Percentiles rank a stretch among this genome's conserved stretches.
Conservation (phyloP, 495 filamentous ascomycete species). For the Penicillium arizonense region DNA sequence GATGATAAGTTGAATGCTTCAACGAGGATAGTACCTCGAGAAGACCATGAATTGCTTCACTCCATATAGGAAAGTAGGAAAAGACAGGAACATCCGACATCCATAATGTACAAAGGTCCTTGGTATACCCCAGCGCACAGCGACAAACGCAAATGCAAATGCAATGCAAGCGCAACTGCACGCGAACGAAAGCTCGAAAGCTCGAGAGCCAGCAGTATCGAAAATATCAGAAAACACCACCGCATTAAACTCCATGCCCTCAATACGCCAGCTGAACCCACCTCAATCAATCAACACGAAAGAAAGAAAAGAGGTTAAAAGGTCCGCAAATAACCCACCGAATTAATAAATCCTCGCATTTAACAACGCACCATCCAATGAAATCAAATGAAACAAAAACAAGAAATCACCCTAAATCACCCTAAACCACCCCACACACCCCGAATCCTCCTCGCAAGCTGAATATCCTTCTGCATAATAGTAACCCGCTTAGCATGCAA, state of each 20-base stretch:
- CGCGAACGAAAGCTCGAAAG: neutral
- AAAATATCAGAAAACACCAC: conserved; percentile 8
- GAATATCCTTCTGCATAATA: conserved; percentile 97
- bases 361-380: neutral
- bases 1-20: no score
- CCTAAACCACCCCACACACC: conserved; percentile 65
- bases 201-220: neutral
- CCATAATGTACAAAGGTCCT: conserved; percentile 24
- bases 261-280: conserved; percentile 7
- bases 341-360: conserved; percentile 6
- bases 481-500: conserved; percentile 96
- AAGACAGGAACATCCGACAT: conserved; percentile 11
- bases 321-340: neutral
- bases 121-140: conserved; percentile 14
- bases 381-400: neutral
- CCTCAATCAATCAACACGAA: neutral
- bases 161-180: neutral
- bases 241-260: conserved; percentile 14
- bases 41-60: conserved; percentile 3
- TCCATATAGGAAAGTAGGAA: conserved; percentile 7
- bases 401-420: conserved; percentile 25
- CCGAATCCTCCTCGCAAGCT: conserved; percentile 81
- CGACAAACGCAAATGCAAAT: neutral
- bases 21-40: neutral
- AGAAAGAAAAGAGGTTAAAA: neutral